A percentile compares a stretch with the other conserved stretches of the same genome.
phyloP scores from a whole-genome alignment of 306 rosid genomes.

The Oxytropis ochrocephala region DNA sequence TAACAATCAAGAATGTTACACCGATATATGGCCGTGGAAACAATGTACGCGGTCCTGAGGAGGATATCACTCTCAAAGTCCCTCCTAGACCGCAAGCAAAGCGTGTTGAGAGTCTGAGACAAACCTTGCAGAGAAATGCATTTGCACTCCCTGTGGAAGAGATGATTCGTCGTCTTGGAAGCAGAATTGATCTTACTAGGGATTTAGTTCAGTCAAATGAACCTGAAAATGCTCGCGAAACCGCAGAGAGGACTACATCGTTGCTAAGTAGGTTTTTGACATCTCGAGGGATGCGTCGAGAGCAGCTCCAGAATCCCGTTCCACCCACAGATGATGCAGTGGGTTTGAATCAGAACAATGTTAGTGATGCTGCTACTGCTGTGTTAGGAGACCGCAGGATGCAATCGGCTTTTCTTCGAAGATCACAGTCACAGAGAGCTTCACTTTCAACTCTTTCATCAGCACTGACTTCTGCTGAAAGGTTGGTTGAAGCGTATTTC shows the following conservation, averaged over 20 bases:
- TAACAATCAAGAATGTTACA: conserved; percentile 54
- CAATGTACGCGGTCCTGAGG: conserved; percentile 43
- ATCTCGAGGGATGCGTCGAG: conserved; percentile 71
- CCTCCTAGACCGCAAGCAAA: conserved; percentile 81
- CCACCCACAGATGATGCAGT: conserved; percentile 46
- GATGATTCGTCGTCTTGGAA: conserved; percentile 82
- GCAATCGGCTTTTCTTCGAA: conserved; percentile 46
- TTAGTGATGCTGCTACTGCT: background rate
- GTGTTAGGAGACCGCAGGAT: conserved; percentile 51
- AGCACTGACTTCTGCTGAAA: conserved; percentile 60
- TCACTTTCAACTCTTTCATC: conserved; percentile 50
- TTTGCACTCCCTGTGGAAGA: conserved; percentile 65
- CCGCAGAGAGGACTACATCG: conserved; percentile 50
- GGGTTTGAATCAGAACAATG: conserved; percentile 45
- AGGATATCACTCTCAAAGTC: conserved; percentile 59
- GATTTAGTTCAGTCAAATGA: conserved; percentile 50
- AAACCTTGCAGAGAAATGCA: conserved; percentile 68
- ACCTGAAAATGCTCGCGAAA: conserved; percentile 42
- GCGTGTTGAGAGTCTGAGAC: conserved; percentile 88
- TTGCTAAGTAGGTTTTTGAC: conserved; percentile 70
- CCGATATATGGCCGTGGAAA: conserved; percentile 90
- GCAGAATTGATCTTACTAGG: conserved; percentile 58
- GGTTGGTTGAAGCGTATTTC: conserved; percentile 59
- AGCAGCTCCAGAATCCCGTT: conserved; percentile 44
- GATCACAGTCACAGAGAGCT: conserved; percentile 58